A percentile compares a stretch with the other conserved stretches of the same genome.
These are phyloP conservation scores for Sanchytrium tribonematis DNA, from an alignment of 371 early-diverging fungal species.

Conservation along the genomic window DNA sequence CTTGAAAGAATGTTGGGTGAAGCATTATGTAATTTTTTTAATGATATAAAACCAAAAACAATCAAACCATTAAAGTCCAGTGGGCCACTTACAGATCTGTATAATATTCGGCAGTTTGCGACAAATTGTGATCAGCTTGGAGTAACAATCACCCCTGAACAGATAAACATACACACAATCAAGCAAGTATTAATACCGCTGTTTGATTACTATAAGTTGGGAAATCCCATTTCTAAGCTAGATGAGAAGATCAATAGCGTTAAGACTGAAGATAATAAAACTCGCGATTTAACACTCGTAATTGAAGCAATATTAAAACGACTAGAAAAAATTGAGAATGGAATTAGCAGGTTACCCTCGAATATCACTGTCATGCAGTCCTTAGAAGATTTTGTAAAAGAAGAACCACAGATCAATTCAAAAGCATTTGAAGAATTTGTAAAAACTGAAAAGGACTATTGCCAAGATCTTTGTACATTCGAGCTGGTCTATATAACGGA, in stretches of 20 bases:
- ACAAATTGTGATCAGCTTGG: not conserved
- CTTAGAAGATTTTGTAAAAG: not conserved
- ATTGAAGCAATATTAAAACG: not conserved
- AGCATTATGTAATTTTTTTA: not conserved
- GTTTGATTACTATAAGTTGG: not conserved
- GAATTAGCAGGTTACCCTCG: not conserved
- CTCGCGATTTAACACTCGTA: not conserved
- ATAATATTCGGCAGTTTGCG: not conserved
- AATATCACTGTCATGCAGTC: not conserved
- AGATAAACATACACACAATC: not conserved
- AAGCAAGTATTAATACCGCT: not conserved
- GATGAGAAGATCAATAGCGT: not conserved
- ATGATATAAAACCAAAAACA: not conserved
- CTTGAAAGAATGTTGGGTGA: conserved; percentile 1
- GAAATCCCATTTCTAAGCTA: not conserved
- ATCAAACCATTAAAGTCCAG: not conserved
- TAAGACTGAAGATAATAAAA: not conserved
- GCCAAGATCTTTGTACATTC: not conserved
- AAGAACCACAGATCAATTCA: not conserved
- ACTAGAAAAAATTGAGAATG: not conserved
- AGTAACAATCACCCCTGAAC: not conserved
- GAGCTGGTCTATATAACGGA: not conserved
- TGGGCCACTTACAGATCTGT: not conserved
- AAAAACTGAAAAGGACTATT: not conserved
- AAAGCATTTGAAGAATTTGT: not conserved